Evolutionary conservation across 2,329 filamentous ascomycete species (phyloP).

Genomic region (Eurotiales sp.): DNA sequence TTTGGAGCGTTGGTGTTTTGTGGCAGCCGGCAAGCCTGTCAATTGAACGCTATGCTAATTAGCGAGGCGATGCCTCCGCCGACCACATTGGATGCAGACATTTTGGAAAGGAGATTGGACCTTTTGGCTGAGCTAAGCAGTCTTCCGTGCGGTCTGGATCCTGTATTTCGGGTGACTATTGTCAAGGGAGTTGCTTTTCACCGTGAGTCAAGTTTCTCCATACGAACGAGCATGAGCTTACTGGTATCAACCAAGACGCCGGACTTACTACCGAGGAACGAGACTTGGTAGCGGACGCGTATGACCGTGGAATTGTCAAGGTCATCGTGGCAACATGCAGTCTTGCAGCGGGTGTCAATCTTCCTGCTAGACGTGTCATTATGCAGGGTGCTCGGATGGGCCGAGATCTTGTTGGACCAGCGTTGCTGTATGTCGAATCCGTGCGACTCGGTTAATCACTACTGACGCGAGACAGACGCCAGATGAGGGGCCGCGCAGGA

Average conservation of each 20-base stretch:
- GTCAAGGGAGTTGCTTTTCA: slow-evolving; percentile 70
- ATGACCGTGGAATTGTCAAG: slow-evolving; percentile 64
- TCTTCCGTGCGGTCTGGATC: slow-evolving; percentile 63
- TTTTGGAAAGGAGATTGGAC: slow-evolving; percentile 59
- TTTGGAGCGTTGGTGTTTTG: slow-evolving; percentile 73
- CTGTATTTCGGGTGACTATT: slow-evolving; percentile 61
- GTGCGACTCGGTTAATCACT: neutral
- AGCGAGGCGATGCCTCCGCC: slow-evolving; percentile 60
- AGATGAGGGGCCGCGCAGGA: slow-evolving; percentile 75
- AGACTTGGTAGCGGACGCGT: slow-evolving; percentile 66
- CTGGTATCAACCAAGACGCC: slow-evolving; percentile 32
- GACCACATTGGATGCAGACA: slow-evolving; percentile 43
- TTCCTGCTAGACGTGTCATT: slow-evolving; percentile 69
- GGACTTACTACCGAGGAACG: slow-evolving; percentile 69
- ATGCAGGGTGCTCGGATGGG: slow-evolving; percentile 74
- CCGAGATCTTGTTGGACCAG: slow-evolving; percentile 69
- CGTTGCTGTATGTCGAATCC: slow-evolving; percentile 58
- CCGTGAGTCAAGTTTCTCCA: slow-evolving; percentile 48
- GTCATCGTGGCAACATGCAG: slow-evolving; percentile 75
- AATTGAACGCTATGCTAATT: slow-evolving; percentile 65
- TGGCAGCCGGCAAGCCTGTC: slow-evolving; percentile 63
- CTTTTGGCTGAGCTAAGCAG: slow-evolving; percentile 64
- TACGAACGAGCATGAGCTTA: too few relatives aligned
- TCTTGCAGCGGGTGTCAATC: slow-evolving; percentile 77
- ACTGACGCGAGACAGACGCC: slow-evolving; percentile 47